phyloP scores from a whole-genome alignment of 106 monocot genomes.

The Allium fistulosum region DNA sequence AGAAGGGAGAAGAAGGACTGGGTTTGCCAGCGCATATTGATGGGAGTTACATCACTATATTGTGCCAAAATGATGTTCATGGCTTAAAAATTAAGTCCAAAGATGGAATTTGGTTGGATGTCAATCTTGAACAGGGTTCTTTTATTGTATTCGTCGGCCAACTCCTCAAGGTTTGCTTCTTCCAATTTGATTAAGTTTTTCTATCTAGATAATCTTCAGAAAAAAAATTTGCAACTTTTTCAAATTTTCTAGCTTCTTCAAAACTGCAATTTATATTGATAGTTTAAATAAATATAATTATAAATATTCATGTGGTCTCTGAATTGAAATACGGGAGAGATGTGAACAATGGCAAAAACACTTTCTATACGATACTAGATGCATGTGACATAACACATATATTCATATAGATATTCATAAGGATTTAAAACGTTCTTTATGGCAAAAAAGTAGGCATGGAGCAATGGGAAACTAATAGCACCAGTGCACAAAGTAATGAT shows the following conservation, averaged over 20 bases:
- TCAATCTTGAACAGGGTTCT: neutral
- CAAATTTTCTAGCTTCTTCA: no score
- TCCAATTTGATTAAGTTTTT: neutral
- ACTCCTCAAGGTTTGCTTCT: neutral
- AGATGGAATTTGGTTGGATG: constrained; percentile 5
- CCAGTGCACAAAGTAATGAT: constrained; percentile 4
- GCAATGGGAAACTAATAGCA: constrained; percentile 8
- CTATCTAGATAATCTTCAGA: no score
- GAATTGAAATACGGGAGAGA: no score
- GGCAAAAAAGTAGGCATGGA: constrained; percentile 7
- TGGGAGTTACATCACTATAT: neutral
- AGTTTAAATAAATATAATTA: no score
- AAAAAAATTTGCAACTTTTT: no score
- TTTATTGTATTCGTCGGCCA: constrained; percentile 10
- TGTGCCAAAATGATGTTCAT: constrained; percentile 6
- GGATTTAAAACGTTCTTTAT: neutral
- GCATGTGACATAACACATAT: no score
- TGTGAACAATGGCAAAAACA: no score
- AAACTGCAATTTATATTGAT: no score
- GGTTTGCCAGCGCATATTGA: constrained; percentile 1
- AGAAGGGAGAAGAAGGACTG: neutral
- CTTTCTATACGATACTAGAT: no score
- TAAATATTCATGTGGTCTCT: no score
- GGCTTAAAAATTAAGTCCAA: neutral
- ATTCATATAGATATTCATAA: neutral